Base-by-base conservation (phyloP, 2,329 filamentous ascomycete genomes). In the Thelonectria rubi region DNA sequence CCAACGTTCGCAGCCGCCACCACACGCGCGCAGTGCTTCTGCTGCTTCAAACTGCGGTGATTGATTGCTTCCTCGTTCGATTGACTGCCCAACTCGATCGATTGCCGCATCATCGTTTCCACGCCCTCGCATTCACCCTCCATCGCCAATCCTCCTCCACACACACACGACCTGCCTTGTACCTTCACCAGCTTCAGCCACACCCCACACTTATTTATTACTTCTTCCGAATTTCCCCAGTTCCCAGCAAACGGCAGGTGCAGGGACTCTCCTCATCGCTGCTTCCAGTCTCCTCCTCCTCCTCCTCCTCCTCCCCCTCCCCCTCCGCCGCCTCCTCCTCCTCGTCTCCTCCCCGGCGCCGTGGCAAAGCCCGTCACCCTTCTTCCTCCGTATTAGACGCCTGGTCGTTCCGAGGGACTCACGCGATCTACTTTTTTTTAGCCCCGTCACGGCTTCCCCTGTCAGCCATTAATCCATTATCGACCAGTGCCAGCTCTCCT, bases 381-480 rank as follows among this genome's bases (percentile, higher is more conserved):
- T 46, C 43, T 30, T 30, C 26, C 26, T 30, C 26, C 26, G 26
- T 30, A 30, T 30, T 15, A 37, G 34, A 14, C 15, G 12, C 34
- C 34, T 37, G 21, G 24, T 30, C 14, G 56, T 61, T 59, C 56
- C 66, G 58, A 58, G 60, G 62, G 51, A 53, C 64, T 58, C 57
- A 69, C 57, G 18, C 65, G 58, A 58, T 49, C 52, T 53, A 40
- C 40, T 42, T 30, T 30, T 30, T 30, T 30, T 37, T 37, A n/a
- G 50, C 20, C 48, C 53, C 42, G 26, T 62, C 52, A 45, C 39
- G 47, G 48, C 43, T 52, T 46, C 49, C 60, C 49, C 54, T 55
- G 40, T 47, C 32, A 37, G 53, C 60, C 58, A 64, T 67, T 68
- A 64, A 37, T 50, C 60, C 58, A 64, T 67, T 68, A 64, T 68